Base-by-base conservation (phyloP, 345 rosid genomes). In the Abelmoschus esculentus region DNA sequence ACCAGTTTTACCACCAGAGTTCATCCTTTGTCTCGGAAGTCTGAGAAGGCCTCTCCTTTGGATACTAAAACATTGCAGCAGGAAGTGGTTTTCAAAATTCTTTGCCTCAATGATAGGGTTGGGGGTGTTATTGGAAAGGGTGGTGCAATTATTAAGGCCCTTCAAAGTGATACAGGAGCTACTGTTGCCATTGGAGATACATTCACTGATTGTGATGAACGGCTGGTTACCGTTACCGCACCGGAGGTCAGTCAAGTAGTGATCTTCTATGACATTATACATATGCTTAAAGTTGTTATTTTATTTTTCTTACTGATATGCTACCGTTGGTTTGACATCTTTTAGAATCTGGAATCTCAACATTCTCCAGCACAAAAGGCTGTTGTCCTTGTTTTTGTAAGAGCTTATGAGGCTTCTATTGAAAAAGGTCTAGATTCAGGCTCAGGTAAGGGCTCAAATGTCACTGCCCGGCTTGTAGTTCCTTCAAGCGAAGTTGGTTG, bases 81-180 rank as follows among this genome's bases (percentile, higher is more conserved):
- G 69, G 92, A 85, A 72, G 93, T 92, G 49, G 75, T 72, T 71
- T 90, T 83, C 76, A 92, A 75, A 82, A 83, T 92, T 70, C 96
- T 90, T 70, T 88, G 98, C 79, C 78, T 85, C 38, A 85, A n/a
- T 83, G 97, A 87, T 42, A 87, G 74, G 77, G 91, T 85, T 71
- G 98, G 97, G 26, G 87, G 91, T 46, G 84, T 92, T 69, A 92
- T 92, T 72, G 97, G 98, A 77, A 87, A 80, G 75, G 96, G 90
- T 28, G 98, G 98, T 68, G 72, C 77, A 62, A 84, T 86, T 58
- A 79, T 92, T 70, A 83, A 72, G 86, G 75, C 81, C 70, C 86
- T 93, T 75, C 87, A 93, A 76, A 89, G 74, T 70, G 96, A 93
- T 78, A 80, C 91, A n/a, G 97, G 97, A 42, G 93, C 97, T 72